Conservation (phyloP, 805 yeast species). For the Nakazawaea wyomingensis region DNA sequence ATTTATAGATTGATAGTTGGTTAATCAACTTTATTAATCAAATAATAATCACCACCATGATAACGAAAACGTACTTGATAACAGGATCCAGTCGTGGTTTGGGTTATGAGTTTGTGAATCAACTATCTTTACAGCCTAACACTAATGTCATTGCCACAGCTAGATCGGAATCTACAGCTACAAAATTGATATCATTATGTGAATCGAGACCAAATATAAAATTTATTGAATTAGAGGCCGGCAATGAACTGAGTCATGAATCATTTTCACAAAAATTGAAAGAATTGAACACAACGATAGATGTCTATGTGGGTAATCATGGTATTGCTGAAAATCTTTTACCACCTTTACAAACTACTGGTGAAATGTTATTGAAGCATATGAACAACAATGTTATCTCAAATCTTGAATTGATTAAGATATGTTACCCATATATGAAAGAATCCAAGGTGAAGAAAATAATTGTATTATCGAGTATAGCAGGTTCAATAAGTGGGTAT, state of each 20-base stretch:
- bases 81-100: conserved; percentile 24
- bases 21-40: not conserved
- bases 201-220: conserved; percentile 17
- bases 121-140: conserved; percentile 14
- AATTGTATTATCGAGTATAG: conserved; percentile 22
- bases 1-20: not conserved
- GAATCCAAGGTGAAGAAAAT: conserved; percentile 18
- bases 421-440: not conserved
- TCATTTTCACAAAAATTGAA: conserved; percentile 14
- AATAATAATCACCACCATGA: not conserved
- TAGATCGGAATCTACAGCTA: conserved; percentile 9
- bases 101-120: conserved; percentile 18
- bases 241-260: conserved; percentile 16
- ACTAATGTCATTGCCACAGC: conserved; percentile 17
- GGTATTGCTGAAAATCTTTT: conserved; percentile 16
- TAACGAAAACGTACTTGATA: conserved; percentile 1
- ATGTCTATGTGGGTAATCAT: conserved; percentile 23
- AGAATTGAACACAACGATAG: conserved; percentile 17
- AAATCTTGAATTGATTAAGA: not conserved
- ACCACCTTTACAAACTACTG: conserved; percentile 1
- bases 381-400: conserved; percentile 16
- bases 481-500: conserved; percentile 19
- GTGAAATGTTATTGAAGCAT: conserved; percentile 13
- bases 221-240: conserved; percentile 20
- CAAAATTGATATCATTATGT: conserved; percentile 2